Base-by-base conservation (phyloP, 768 basidiomycete species). In the Lactarius psammicola region DNA sequence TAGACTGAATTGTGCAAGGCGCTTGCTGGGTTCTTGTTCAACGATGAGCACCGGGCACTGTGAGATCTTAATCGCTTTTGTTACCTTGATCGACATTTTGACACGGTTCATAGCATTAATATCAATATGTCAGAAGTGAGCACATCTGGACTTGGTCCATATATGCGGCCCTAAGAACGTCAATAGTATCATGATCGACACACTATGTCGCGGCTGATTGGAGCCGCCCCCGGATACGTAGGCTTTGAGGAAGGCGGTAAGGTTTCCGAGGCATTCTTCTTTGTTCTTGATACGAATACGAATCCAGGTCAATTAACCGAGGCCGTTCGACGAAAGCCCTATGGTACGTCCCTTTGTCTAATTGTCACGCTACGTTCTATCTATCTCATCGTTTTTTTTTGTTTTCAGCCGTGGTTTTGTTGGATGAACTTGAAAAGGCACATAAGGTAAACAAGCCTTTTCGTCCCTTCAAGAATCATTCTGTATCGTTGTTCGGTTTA, bases 191-290 rank as follows among this genome's bases (percentile, higher is more conserved):
- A 93, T 59, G 95, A 95, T 69, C 85, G 94, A 61, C 93, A 98
- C 72, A 94, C 93, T 0, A 88, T 98, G 60, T 92, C 93, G 0
- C 83, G 94, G 4, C 79, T 98, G 28, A 93, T 98, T 59, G 96
- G 95, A 62, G 91, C 94, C 2, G 92, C 94, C 0, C 93, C 95
- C 9, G 95, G 95, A 4, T 96, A 95, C 72, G 88, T 97, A 7
- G 88, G 87, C 10, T 85, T 86, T 69, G 87, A 88, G 66, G 86
- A 87, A 69, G 82, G 85, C 36, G 91, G 90, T 85, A 67, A 17
- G 61, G 63, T 80, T 70, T 51, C 4, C 4, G 15, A 31, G 63
- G n/a, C 38, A 49, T 33, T 4, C 53, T 49, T 28, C 30, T 51
- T 30, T 4, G 9, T 10, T 40, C 30, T 7, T 42, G 30, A 23